Conservation (phyloP, 2,329 filamentous ascomycete genomes). For the Penicillium glabrum region DNA sequence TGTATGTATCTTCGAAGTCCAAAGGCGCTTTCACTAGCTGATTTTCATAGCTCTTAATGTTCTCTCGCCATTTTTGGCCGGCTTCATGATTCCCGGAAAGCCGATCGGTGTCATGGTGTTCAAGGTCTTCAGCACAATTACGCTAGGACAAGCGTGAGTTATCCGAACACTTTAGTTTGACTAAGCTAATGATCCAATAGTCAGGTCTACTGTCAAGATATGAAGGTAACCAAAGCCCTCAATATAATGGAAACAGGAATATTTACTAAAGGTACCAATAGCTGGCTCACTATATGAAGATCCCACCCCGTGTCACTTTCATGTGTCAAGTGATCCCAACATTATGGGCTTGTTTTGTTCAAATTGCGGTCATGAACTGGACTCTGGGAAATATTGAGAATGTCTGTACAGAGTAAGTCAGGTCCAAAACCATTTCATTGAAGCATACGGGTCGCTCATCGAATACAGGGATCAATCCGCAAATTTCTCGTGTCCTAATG, state of each 20-base stretch:
- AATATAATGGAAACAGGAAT: not conserved
- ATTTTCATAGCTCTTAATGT: conserved; percentile 22
- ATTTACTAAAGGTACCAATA: not conserved
- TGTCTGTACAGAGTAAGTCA: conserved; percentile 39
- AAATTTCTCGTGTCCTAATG: conserved; percentile 57
- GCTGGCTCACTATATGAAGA: conserved; percentile 30
- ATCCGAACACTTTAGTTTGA: not conserved
- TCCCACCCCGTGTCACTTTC: conserved; percentile 49
- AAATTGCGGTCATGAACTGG: conserved; percentile 49
- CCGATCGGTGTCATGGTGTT: conserved; percentile 28
- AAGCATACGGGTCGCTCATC: not conserved
- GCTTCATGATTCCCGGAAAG: conserved; percentile 26
- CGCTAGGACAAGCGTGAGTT: conserved; percentile 25
- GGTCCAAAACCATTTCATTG: not conserved
- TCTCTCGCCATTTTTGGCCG: conserved; percentile 24
- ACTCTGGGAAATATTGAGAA: conserved; percentile 44
- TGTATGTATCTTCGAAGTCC: conserved; percentile 6
- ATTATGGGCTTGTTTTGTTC: conserved; percentile 47
- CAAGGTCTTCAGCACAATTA: conserved; percentile 28
- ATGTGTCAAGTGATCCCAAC: conserved; percentile 50
- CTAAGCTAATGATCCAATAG: conserved; percentile 3
- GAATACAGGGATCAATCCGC: conserved; percentile 42
- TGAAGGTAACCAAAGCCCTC: conserved; percentile 9
- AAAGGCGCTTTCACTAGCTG: not conserved
- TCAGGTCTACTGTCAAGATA: conserved; percentile 16